phyloP scores from a whole-genome alignment of 768 basidiomycete genomes.

The Phylloporus sp. region DNA sequence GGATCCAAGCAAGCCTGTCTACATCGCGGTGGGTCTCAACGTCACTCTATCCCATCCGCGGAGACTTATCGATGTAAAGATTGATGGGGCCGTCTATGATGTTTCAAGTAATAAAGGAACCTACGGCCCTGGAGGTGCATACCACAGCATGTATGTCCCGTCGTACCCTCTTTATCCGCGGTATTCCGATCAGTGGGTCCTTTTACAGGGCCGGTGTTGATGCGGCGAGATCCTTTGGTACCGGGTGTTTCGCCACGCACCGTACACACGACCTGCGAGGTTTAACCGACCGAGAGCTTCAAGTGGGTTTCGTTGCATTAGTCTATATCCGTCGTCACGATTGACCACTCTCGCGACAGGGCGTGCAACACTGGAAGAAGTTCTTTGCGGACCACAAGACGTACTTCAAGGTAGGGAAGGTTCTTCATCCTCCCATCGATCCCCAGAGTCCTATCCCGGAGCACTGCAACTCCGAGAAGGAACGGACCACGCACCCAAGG shows the following conservation, averaged over 20 bases:
- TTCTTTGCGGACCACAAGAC: constrained; percentile 82
- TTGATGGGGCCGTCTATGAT: constrained; percentile 91
- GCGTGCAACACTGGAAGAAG: constrained; percentile 81
- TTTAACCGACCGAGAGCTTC: constrained; percentile 62
- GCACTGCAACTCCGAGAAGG: constrained; percentile 67
- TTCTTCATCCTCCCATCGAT: constrained; percentile 73
- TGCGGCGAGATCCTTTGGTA: constrained; percentile 88
- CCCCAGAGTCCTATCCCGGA: constrained; percentile 67
- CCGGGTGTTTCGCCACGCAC: constrained; percentile 89
- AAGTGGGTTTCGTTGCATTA: constrained; percentile 42
- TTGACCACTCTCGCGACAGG: constrained; percentile 40
- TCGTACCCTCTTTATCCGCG: constrained; percentile 9
- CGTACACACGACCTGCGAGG: constrained; percentile 89
- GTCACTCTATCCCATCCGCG: constrained; percentile 1
- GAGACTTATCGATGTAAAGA: constrained; percentile 40
- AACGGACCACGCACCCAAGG: constrained; percentile 24
- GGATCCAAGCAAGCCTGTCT: constrained; percentile 62
- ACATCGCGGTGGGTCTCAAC: constrained; percentile 64
- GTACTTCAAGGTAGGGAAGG: constrained; percentile 73
- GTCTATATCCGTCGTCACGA: neutral
- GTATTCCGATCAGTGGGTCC: constrained; percentile 21
- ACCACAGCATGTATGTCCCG: constrained; percentile 57
- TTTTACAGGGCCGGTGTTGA: constrained; percentile 74
- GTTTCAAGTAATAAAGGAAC: constrained; percentile 69
- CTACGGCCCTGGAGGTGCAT: constrained; percentile 88